Base-by-base conservation (phyloP, 2,329 filamentous ascomycete genomes). In the Exophiala sp. region DNA sequence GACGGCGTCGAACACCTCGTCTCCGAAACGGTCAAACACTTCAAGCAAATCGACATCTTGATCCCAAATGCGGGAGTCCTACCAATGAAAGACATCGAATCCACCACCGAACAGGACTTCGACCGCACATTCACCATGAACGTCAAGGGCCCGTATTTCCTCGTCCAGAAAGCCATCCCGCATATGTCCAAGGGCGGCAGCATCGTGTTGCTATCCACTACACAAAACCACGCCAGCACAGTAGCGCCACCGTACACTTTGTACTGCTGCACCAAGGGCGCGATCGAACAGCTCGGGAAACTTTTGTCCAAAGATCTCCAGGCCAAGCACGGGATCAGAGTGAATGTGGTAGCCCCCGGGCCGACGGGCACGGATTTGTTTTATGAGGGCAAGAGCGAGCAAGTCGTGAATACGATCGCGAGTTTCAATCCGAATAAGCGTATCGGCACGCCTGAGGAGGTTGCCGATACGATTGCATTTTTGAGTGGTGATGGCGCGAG, bases 361-460 rank as follows among this genome's bases (percentile, higher is more conserved):
- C 80, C 81, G 1, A 84, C 78, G 0, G 76, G 66, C 0, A 83
- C 81, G 0, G 80, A 82, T 3, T 65, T 84, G 32, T 84, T 84
- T 64, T 71, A 75, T 50, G 66, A 72, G 60, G 78, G 74, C 18
- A 80, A 81, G 65, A 67, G 68, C 2, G 74, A 79, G 55, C 69
- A 73, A 46, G 54, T 77, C 55, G 60, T 81, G 34, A 71, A 77
- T 53, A 65, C 63, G 2, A 70, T 78, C 45, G 69, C 66, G 35
- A 64, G 61, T 14, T 60, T 68, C 47, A 77, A 67, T 57, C 78
- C 79, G 1, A 72, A 74, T 50, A 71, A 71, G 3, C 67, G 76
- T 3, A 68, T 80, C 55, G 79, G 76, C 0, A 69, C 69, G 55
- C 75, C 78, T 0, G 73, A 77, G 14, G 79, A 82, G 54, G 72